phyloP scores from a whole-genome alignment of 805 yeast species.

The Kazachstania kunashirensis region DNA sequence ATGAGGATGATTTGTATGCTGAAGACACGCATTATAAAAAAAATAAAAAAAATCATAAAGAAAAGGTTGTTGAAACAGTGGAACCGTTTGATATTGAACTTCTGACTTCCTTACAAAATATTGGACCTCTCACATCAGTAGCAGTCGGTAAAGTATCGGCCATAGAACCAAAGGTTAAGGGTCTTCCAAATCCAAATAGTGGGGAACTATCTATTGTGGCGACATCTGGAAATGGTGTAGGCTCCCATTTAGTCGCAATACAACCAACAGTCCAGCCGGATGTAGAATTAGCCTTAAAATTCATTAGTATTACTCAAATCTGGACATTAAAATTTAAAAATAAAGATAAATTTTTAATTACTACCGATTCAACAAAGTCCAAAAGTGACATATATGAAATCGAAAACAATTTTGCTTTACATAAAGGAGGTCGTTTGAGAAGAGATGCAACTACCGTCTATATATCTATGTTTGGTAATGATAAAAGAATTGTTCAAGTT shows the following conservation, averaged over 20 bases:
- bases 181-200: slow-evolving; percentile 58
- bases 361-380: slow-evolving; percentile 55
- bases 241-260: slow-evolving; percentile 50
- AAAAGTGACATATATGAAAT: slow-evolving; percentile 64
- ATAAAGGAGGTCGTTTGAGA: slow-evolving; percentile 53
- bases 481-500: slow-evolving; percentile 61
- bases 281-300: slow-evolving; percentile 57
- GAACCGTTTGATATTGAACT: slow-evolving; percentile 34
- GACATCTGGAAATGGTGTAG: slow-evolving; percentile 52
- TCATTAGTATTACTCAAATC: slow-evolving; percentile 60
- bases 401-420: slow-evolving; percentile 49
- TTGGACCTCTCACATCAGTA: slow-evolving; percentile 67
- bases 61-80: slow-evolving; percentile 18
- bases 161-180: slow-evolving; percentile 44
- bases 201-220: slow-evolving; percentile 60
- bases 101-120: slow-evolving; percentile 47
- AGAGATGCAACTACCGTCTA: slow-evolving; percentile 55
- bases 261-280: slow-evolving; percentile 61
- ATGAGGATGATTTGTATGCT: slow-evolving; percentile 24
- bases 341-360: slow-evolving; percentile 51
- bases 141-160: slow-evolving; percentile 50
- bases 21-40: slow-evolving; percentile 15
- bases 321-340: slow-evolving; percentile 52
- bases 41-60: slow-evolving; percentile 9
- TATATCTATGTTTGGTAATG: slow-evolving; percentile 48